These are phyloP conservation scores for Fusarium oligoseptatum DNA, from an alignment of 2,329 filamentous ascomycete genomes.

Conservation along the genomic window DNA sequence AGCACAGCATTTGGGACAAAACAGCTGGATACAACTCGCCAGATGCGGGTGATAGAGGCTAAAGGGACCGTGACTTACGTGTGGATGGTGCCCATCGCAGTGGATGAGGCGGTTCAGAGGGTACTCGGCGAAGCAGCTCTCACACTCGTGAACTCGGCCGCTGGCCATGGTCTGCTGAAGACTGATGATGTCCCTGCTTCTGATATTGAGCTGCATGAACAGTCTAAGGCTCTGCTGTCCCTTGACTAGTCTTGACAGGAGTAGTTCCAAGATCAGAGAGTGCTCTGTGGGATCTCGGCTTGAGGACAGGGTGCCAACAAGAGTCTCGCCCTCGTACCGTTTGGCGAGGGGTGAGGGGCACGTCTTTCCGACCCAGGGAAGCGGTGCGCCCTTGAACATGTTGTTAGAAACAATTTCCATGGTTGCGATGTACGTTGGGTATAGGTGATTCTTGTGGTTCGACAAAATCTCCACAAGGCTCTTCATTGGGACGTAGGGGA, in stretches of 20 bases:
- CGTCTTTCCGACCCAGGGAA: conserved; percentile 28
- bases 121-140: conserved; percentile 78
- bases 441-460: conserved; percentile 23
- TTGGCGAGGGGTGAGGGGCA: neutral
- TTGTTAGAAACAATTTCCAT: neutral
- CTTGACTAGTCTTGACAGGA: conserved; percentile 21
- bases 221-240: neutral
- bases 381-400: neutral
- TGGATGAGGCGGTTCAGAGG: conserved; percentile 76
- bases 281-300: neutral
- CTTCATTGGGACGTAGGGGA: conserved; percentile 32
- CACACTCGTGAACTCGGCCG: conserved; percentile 74
- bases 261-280: conserved; percentile 39
- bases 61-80: conserved; percentile 54
- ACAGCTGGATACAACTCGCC: conserved; percentile 58
- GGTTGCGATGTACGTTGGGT: conserved; percentile 30
- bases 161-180: conserved; percentile 56
- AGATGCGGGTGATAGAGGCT: conserved; percentile 2
- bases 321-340: conserved; percentile 13
- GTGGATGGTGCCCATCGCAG: conserved; percentile 68
- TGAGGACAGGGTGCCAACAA: conserved; percentile 6
- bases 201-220: conserved; percentile 33
- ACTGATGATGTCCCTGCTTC: conserved; percentile 54
- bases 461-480: conserved; percentile 23
- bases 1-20: conserved; percentile 77